A percentile compares a stretch with the other conserved stretches of the same genome.
These are phyloP conservation scores for Ogataea glucozyma DNA, from an alignment of 805 yeast species.

Conservation along the genomic window DNA sequence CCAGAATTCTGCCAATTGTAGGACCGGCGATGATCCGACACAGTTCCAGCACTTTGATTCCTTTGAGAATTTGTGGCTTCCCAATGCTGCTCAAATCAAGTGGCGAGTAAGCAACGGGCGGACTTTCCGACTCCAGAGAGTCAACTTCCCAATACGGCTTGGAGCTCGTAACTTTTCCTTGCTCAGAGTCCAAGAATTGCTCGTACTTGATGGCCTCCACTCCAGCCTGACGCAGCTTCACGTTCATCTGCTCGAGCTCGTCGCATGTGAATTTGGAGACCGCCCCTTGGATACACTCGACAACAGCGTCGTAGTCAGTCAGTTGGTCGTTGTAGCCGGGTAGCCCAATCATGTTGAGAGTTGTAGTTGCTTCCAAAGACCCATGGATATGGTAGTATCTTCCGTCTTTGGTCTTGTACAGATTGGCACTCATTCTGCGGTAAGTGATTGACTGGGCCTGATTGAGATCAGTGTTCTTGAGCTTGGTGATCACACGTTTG, in stretches of 20 bases:
- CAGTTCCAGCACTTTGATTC: slow-evolving; percentile 37
- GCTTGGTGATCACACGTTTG: slow-evolving; percentile 18
- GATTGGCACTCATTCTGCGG: slow-evolving; percentile 37
- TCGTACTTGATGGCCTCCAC: slow-evolving; percentile 32
- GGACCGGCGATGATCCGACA: slow-evolving; percentile 36
- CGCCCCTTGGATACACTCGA: slow-evolving; percentile 25
- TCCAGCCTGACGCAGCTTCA: slow-evolving; percentile 36
- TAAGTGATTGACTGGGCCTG: slow-evolving; percentile 32
- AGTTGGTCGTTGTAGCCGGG: slow-evolving; percentile 30
- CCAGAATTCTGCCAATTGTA: slow-evolving; percentile 34
- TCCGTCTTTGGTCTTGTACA: slow-evolving; percentile 36
- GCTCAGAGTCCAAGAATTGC: slow-evolving; percentile 32
- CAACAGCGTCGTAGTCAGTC: slow-evolving; percentile 30
- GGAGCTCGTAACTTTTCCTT: slow-evolving; percentile 30
- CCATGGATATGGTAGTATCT: slow-evolving; percentile 37
- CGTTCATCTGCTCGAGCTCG: slow-evolving; percentile 34
- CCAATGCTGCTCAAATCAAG: slow-evolving; percentile 6
- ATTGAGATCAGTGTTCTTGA: slow-evolving; percentile 28
- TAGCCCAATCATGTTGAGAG: slow-evolving; percentile 37
- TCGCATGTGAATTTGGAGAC: slow-evolving; percentile 29
- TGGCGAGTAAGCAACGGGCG: slow-evolving; percentile 27
- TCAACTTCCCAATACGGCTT: slow-evolving; percentile 31
- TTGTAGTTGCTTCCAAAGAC: slow-evolving; percentile 34
- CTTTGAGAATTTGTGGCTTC: slow-evolving; percentile 30
- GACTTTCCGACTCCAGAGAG: slow-evolving; percentile 27